Conservation (phyloP, 1,284 basidiomycete species). For the Ustilago shanxiensis region DNA sequence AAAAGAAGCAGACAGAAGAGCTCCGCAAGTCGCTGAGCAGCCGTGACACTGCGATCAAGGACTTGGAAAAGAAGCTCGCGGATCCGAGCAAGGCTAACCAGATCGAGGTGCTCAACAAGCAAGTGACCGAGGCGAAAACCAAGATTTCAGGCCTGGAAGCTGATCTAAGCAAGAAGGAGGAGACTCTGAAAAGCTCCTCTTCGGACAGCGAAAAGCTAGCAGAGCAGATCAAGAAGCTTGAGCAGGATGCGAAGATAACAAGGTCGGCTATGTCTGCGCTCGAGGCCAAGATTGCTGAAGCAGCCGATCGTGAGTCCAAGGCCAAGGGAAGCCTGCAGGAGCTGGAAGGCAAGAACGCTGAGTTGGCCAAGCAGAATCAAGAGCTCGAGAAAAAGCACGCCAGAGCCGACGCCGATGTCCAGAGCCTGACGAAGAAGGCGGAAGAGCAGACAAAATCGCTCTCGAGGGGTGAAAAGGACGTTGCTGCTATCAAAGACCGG, state of each 20-base stretch:
- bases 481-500: constrained; percentile 14
- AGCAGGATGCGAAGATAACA: background rate
- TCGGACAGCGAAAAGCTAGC: constrained; percentile 4
- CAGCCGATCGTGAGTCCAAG: constrained; percentile 26
- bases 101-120: constrained; percentile 23
- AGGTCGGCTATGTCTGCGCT: background rate
- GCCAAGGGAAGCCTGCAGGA: constrained; percentile 21
- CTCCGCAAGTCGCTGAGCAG: constrained; percentile 18
- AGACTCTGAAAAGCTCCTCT: constrained; percentile 1
- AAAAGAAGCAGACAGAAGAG: constrained; percentile 29
- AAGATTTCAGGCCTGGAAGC: constrained; percentile 8
- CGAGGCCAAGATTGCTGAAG: constrained; percentile 21
- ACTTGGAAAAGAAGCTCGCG: constrained; percentile 44
- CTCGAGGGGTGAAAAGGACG: constrained; percentile 25
- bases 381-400: constrained; percentile 31
- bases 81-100: constrained; percentile 48
- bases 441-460: constrained; percentile 22
- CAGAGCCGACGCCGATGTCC: constrained; percentile 23
- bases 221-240: constrained; percentile 5
- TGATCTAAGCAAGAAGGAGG: constrained; percentile 4
- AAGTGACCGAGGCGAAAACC: background rate
- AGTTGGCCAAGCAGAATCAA: background rate
- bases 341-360: constrained; percentile 4
- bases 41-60: constrained; percentile 20
- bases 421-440: constrained; percentile 20